Percentiles rank a stretch among this genome's conserved stretches.
Conservation (phyloP, 805 yeast genomes). For the Naumovozyma castellii region DNA sequence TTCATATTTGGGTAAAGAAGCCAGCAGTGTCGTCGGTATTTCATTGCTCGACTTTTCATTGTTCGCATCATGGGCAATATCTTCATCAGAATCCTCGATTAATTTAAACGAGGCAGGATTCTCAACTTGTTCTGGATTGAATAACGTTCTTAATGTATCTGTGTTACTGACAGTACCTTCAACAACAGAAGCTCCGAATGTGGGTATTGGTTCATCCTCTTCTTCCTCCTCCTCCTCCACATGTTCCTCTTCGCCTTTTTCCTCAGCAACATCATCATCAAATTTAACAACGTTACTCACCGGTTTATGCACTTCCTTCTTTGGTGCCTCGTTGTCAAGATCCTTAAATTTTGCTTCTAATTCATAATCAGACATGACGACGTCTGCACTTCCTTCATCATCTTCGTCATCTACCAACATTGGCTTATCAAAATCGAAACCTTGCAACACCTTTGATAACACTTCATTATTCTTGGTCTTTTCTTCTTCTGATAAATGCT, state of each 20-base stretch:
- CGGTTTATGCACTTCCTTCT: not conserved
- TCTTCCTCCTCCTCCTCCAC: conserved; percentile 25
- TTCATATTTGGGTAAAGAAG: conserved; percentile 10
- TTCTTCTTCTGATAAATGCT: conserved; percentile 31
- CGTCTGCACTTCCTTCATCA: conserved; percentile 30
- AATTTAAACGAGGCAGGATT: conserved; percentile 33
- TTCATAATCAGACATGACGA: conserved; percentile 37
- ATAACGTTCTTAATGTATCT: conserved; percentile 52
- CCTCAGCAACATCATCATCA: conserved; percentile 2
- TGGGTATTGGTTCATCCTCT: conserved; percentile 45
- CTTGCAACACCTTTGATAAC: conserved; percentile 38
- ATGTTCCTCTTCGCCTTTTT: conserved; percentile 22
- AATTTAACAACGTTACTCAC: not conserved
- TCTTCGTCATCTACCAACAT: conserved; percentile 35
- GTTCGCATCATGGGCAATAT: conserved; percentile 29
- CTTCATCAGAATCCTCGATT: conserved; percentile 38
- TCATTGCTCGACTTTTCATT: conserved; percentile 15
- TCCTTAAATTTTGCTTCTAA: conserved; percentile 11
- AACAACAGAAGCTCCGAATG: conserved; percentile 33
- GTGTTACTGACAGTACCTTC: conserved; percentile 37
- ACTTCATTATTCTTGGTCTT: conserved; percentile 37
- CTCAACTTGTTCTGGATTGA: conserved; percentile 37
- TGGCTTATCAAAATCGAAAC: conserved; percentile 46
- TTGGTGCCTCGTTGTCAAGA: not conserved
- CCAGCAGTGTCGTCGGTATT: conserved; percentile 13